A percentile compares a stretch with the other conserved stretches of the same genome.
Evolutionary conservation across 2,329 filamentous ascomycete genomes (phyloP).

Genomic region (Hymenoscyphus occultus): DNA sequence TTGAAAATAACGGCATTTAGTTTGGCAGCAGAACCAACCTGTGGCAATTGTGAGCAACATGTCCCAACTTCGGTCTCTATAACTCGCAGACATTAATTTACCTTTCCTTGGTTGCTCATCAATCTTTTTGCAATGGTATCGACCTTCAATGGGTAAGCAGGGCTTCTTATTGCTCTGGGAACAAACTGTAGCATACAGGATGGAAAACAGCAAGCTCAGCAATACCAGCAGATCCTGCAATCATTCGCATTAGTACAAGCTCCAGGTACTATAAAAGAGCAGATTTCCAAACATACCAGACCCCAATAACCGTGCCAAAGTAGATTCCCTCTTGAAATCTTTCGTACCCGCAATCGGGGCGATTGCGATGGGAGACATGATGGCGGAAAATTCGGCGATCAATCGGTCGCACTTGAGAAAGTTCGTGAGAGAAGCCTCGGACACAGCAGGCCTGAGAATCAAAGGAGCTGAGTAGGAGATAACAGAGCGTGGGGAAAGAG

Average conservation of each 20-base stretch:
- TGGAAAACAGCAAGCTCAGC: constrained; percentile 92
- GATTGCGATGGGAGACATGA: constrained; percentile 34
- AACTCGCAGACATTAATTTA: constrained; percentile 33
- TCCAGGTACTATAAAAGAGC: not conserved
- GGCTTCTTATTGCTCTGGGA: constrained; percentile 14
- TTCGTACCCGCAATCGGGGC: constrained; percentile 35
- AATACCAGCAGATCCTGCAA: constrained; percentile 81
- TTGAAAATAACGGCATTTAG: constrained; percentile 94
- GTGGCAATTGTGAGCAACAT: not conserved
- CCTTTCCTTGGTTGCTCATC: constrained; percentile 93
- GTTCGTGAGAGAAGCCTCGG: not conserved
- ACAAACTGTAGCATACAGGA: constrained; percentile 55
- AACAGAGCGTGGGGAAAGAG: not conserved
- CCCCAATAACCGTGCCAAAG: constrained; percentile 80
- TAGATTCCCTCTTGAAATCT: constrained; percentile 66
- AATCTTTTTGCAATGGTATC: constrained; percentile 98
- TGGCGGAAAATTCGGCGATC: not conserved
- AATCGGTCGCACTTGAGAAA: constrained; percentile 1
- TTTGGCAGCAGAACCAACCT: constrained; percentile 58
- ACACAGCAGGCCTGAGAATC: not conserved
- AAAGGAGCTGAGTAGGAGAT: not conserved
- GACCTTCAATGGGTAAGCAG: constrained; percentile 56
- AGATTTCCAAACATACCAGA: constrained; percentile 62
- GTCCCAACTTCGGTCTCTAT: not conserved
- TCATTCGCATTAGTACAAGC: constrained; percentile 17